A percentile compares a stretch with the other conserved stretches of the same genome.
Evolutionary conservation across 148 eudicot species (phyloP).

Genomic region (Hydrangea macrophylla): DNA sequence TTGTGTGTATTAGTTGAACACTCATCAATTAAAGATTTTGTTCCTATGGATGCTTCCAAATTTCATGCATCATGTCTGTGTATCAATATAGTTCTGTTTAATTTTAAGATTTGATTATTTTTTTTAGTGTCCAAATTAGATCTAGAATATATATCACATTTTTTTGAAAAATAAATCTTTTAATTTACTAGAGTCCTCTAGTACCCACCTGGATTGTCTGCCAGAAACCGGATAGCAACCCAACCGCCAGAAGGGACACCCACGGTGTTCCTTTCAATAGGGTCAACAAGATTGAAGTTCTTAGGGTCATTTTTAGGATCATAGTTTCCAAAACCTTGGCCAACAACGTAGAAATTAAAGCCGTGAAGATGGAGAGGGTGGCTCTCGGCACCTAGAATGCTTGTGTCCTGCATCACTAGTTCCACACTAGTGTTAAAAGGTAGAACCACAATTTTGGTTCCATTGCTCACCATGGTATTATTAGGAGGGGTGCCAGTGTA

Average conservation of each 20-base stretch:
- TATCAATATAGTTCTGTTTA: no score
- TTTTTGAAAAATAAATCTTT: no score
- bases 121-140: no score
- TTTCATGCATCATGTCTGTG: no score
- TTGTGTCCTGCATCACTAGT: constrained; percentile 33
- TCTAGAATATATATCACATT: not conserved
- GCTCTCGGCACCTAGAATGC: constrained; percentile 37
- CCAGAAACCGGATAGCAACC: constrained; percentile 34
- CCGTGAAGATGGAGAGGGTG: constrained; percentile 37
- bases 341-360: constrained; percentile 32
- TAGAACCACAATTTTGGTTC: constrained; percentile 29
- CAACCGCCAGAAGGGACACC: constrained; percentile 40
- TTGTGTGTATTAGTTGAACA: no score
- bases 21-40: no score
- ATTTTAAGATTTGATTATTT: no score
- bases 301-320: constrained; percentile 24
- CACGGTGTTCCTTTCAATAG: constrained; percentile 31
- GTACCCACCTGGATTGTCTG: constrained; percentile 30
- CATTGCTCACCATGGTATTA: constrained; percentile 31
- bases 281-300: constrained; percentile 32
- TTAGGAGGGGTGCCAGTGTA: constrained; percentile 32
- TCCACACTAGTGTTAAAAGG: constrained; percentile 36
- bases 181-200: not conserved
- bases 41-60: no score
- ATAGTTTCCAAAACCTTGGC: constrained; percentile 34